These are phyloP conservation scores for Eimeria nieschulzi DNA, from an alignment of 169 alveolate species.

Conservation along the genomic window DNA sequence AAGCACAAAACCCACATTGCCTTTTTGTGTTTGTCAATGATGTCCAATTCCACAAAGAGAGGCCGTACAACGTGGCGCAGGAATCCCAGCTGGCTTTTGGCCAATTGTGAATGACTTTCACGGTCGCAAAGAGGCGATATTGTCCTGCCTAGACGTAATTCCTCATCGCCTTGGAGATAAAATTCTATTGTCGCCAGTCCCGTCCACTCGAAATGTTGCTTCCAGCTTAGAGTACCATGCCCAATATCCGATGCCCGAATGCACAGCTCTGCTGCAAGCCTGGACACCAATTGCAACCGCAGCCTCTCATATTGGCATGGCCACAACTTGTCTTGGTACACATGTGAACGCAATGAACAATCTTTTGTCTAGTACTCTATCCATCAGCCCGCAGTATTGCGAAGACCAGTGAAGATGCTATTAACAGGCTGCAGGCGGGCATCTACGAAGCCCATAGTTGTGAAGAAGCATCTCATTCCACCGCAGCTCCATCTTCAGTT, in stretches of 20 bases:
- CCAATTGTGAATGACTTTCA: conserved; percentile 84
- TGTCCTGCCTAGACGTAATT: conserved; percentile 82
- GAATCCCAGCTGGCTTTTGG: conserved; percentile 88
- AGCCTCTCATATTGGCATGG: no score
- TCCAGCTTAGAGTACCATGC: conserved; percentile 81
- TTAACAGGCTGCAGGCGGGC: no score
- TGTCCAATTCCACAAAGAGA: conserved; percentile 76
- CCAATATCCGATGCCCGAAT: conserved; percentile 87
- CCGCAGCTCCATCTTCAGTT: no score
- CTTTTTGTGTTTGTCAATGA: conserved; percentile 17
- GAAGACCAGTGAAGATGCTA: no score
- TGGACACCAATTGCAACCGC: not conserved
- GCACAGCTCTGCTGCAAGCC: conserved; percentile 76
- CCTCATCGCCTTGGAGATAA: conserved; percentile 77
- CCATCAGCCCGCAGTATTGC: no score
- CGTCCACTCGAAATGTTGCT: conserved; percentile 83
- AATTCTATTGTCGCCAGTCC: conserved; percentile 81
- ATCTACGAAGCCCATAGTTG: no score
- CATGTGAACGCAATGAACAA: no score
- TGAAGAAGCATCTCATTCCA: no score
- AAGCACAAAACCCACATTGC: not conserved
- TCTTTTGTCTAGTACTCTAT: no score
- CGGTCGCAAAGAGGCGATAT: conserved; percentile 91
- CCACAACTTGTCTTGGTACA: no score
- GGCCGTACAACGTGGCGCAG: conserved; percentile 85